A percentile compares a stretch with the other conserved stretches of the same genome.
Conservation (phyloP, 75 land plant genomes). For the Pinus taeda region DNA sequence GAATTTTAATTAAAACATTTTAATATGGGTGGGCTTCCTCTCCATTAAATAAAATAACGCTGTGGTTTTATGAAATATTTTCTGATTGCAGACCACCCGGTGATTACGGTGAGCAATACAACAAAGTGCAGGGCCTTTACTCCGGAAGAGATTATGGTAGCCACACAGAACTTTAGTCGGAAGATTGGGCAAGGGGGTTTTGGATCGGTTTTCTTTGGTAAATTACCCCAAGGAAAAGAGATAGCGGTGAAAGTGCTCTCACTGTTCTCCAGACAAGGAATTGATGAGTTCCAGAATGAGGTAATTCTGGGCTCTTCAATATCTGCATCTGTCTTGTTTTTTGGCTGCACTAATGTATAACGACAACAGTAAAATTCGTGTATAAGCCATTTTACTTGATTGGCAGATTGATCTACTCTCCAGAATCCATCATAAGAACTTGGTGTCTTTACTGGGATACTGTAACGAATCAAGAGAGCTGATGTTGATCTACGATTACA, state of each 20-base stretch:
- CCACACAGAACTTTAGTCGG: not conserved
- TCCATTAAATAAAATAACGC: too few relatives aligned
- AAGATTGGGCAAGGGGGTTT: slow-evolving; percentile 2
- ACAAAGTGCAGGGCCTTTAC: not conserved
- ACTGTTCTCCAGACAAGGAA: not conserved
- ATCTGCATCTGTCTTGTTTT: not conserved
- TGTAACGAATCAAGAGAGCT: slow-evolving; percentile 13
- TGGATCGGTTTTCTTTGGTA: slow-evolving; percentile 5
- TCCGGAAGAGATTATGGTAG: not conserved
- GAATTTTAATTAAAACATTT: too few relatives aligned
- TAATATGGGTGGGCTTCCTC: not conserved
- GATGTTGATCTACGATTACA: not conserved
- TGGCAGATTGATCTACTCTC: slow-evolving; percentile 27
- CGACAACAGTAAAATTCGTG: not conserved
- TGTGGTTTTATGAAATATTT: too few relatives aligned
- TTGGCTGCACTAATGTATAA: not conserved
- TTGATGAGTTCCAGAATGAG: not conserved
- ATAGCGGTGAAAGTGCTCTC: slow-evolving; percentile 5
- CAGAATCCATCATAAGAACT: slow-evolving; percentile 26
- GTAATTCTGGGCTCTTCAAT: not conserved
- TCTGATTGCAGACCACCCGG: too few relatives aligned
- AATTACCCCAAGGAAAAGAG: not conserved
- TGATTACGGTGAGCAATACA: not conserved
- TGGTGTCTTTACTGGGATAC: slow-evolving; percentile 24
- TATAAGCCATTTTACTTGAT: not conserved